Evolutionary conservation across 768 basidiomycete genomes (phyloP), one percentile per base, ranked within the genome.

Genomic region (Neoboletus magnificus): DNA sequence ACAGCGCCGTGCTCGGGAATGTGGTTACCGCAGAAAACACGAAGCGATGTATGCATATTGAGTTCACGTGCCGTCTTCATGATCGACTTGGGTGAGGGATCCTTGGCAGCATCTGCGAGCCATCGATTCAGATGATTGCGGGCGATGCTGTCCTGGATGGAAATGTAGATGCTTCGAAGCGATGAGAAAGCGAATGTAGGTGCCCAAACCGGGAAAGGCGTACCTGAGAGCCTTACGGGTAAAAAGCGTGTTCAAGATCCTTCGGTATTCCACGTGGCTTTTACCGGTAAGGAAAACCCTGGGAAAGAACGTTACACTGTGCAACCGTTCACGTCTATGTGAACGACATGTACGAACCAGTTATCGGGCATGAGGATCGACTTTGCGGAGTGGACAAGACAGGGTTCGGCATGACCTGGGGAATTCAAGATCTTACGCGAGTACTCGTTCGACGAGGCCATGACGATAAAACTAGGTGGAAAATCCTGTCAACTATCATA

Each of bases 241-340:
- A 77, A 98, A 98, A 37, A 99, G 82, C 32, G 80, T 76, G 71
- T 98, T 98, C 45, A 99, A 75, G 41, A 89, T 86, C 59, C 89
- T 89, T 57, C 97, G 90, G 72, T 97, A 99, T 23, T 96, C 92
- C 54, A 94, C 86, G 67, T 99, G 96, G 4, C 76, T 81, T 74
- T 93, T 98, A 23, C 96, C 96, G 50, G 84, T 96, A 40, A 98
- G 78, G 77, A 99, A 99, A n/a, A 99, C 96, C 93, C 92, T 93
- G 56, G 11, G 18, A 39, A 43, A n/a, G 39, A 13, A 20, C 55
- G 35, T 39, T 25, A 39, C 35, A 12, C n/a, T 39, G n/a, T 18
- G 22, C 29, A 46, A 40, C 5, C 12, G 20, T 43, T 29, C 11
- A 23, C 18, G 4, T 18, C 20, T 18, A 18, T 39, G 20, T 0